These are phyloP conservation scores for Hypoxylon trugodes DNA, from an alignment of 495 filamentous ascomycete species.

Conservation along the genomic window DNA sequence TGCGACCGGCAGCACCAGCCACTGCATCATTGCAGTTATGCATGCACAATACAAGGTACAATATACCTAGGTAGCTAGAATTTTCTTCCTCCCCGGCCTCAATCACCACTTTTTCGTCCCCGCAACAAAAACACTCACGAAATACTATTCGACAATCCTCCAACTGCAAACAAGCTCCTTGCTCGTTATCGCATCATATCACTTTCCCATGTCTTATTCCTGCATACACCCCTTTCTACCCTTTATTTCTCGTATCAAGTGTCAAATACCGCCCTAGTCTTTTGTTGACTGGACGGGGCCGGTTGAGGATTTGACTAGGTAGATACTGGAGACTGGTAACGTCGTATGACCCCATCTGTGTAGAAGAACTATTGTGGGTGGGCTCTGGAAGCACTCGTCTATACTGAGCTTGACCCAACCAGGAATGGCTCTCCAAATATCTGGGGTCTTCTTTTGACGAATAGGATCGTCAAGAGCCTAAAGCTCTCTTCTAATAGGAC, in stretches of 20 bases:
- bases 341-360: constrained; percentile 39
- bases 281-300: constrained; percentile 1
- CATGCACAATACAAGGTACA: too few species aligned
- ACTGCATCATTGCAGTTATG: constrained; percentile 19
- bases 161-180: not conserved
- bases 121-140: constrained; percentile 11
- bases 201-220: constrained; percentile 14
- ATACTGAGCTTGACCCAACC: constrained; percentile 39
- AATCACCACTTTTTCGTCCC: not conserved
- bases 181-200: constrained; percentile 24
- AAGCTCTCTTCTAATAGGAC: constrained; percentile 43
- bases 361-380: constrained; percentile 22
- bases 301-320: constrained; percentile 13
- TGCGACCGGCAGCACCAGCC: constrained; percentile 25
- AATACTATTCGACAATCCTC: constrained; percentile 11
- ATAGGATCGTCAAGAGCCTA: constrained; percentile 40
- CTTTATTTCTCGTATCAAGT: constrained; percentile 11
- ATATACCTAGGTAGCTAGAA: constrained; percentile 23
- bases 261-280: constrained; percentile 1
- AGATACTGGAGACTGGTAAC: constrained; percentile 29
- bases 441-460: constrained; percentile 35
- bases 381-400: constrained; percentile 38
- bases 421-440: constrained; percentile 40
- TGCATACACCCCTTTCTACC: constrained; percentile 12
- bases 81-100: constrained; percentile 1